Evolutionary conservation across 352 stramenopile species (phyloP).

Genomic region (Blastocystis sp.): DNA sequence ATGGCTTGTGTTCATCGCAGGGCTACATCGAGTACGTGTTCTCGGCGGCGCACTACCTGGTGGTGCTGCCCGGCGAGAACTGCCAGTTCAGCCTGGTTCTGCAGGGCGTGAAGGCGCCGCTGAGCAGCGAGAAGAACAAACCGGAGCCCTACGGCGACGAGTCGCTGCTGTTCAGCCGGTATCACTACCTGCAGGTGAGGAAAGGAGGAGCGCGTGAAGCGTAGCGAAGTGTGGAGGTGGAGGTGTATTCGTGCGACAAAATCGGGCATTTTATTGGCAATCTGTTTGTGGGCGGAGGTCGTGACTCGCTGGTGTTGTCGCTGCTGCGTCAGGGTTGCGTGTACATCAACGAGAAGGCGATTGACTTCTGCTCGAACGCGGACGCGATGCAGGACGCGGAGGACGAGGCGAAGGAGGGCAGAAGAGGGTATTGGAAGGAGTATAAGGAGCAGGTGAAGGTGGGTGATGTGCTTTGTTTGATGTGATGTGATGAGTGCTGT

Average conservation of each 20-base stretch:
- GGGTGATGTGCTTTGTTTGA: slow-evolving; percentile 71
- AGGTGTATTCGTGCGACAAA: slow-evolving; percentile 88
- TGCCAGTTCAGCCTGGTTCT: slow-evolving; percentile 89
- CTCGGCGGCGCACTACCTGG: slow-evolving; percentile 88
- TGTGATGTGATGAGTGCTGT: neutral
- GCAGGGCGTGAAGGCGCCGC: slow-evolving; percentile 82
- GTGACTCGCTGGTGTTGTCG: slow-evolving; percentile 75
- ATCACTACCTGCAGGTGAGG: slow-evolving; percentile 79
- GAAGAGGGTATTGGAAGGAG: slow-evolving; percentile 88
- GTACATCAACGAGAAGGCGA: slow-evolving; percentile 77
- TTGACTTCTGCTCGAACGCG: slow-evolving; percentile 82
- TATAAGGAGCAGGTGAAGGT: slow-evolving; percentile 76
- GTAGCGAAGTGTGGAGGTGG: slow-evolving; percentile 81
- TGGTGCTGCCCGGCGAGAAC: slow-evolving; percentile 93
- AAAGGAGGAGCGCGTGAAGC: neutral
- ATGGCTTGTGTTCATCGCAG: neutral
- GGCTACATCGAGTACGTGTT: slow-evolving; percentile 92
- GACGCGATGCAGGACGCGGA: slow-evolving; percentile 80
- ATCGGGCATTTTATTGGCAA: slow-evolving; percentile 85
- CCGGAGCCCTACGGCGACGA: slow-evolving; percentile 85
- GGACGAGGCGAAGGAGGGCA: slow-evolving; percentile 83
- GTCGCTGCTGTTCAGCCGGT: slow-evolving; percentile 82
- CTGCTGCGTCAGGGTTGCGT: slow-evolving; percentile 87
- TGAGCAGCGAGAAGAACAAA: slow-evolving; percentile 72
- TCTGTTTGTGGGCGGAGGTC: slow-evolving; percentile 76